Conservation (phyloP, 1,284 basidiomycete species). For the Boletellus deceptivus region DNA sequence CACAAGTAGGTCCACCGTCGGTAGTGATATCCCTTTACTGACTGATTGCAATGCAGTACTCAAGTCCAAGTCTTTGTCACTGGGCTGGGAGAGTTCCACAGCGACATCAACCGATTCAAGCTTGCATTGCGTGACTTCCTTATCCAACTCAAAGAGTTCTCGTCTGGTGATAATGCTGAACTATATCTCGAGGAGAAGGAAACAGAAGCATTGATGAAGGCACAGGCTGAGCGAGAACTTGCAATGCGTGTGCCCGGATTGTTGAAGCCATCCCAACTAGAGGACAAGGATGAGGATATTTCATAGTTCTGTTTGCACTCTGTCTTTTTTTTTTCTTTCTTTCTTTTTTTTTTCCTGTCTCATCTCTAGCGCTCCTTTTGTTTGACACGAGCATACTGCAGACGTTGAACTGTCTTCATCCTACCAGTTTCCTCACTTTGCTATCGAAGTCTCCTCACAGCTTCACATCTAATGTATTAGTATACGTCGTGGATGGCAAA, state of each 20-base stretch:
- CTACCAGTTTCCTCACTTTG: conserved; percentile 25
- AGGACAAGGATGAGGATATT: conserved; percentile 88
- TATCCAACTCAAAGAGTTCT: conserved; percentile 92
- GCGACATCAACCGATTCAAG: conserved; percentile 93
- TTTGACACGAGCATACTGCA: conserved; percentile 18
- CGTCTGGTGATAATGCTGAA: conserved; percentile 72
- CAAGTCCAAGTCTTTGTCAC: conserved; percentile 82
- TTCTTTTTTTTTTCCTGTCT: not conserved
- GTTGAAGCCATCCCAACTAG: conserved; percentile 93
- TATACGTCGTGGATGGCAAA: conserved; percentile 33
- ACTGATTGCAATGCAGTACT: conserved; percentile 37
- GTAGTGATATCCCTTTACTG: conserved; percentile 5
- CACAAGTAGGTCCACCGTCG: conserved; percentile 57
- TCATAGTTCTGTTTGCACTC: conserved; percentile 34
- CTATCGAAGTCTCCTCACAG: conserved; percentile 32
- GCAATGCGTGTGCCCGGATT: conserved; percentile 97
- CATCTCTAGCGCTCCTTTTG: conserved; percentile 11
- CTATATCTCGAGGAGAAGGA: conserved; percentile 96
- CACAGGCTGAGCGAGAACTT: conserved; percentile 80
- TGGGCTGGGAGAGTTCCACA: conserved; percentile 82
- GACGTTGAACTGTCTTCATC: conserved; percentile 32
- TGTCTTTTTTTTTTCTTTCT: not conserved
- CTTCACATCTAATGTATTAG: conserved; percentile 39
- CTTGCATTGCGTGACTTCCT: conserved; percentile 90
- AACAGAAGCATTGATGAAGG: conserved; percentile 65